phyloP scores from a whole-genome alignment of 2,329 filamentous ascomycete species.

The Capronia coronata region DNA sequence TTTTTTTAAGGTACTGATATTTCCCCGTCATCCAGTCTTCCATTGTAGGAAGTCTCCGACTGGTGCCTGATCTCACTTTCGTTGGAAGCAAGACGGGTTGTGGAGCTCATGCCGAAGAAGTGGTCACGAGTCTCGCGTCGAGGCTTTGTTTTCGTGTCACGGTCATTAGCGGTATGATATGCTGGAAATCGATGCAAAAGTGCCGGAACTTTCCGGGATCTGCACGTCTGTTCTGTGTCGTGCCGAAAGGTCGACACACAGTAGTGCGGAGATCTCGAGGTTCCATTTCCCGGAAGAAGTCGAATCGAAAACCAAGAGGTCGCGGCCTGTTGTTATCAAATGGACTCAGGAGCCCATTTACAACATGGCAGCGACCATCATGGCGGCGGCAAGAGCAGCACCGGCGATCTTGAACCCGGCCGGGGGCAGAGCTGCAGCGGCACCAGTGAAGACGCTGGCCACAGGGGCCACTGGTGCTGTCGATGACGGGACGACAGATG shows the following conservation, averaged over 20 bases:
- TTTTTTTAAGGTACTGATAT: no score
- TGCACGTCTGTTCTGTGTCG: background rate
- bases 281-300: background rate
- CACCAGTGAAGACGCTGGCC: conserved; percentile 20
- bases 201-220: background rate
- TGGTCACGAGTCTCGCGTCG: conserved; percentile 21
- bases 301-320: conserved; percentile 7
- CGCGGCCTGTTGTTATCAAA: no score
- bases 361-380: conserved; percentile 19
- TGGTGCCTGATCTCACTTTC: no score
- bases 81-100: no score
- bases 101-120: conserved; percentile 18
- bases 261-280: background rate
- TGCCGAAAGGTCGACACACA: background rate
- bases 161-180: conserved; percentile 8
- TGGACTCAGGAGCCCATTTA: conserved; percentile 8
- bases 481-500: conserved; percentile 10
- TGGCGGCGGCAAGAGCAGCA: conserved; percentile 19
- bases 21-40: no score
- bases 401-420: conserved; percentile 17
- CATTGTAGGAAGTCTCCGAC: no score
- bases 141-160: conserved; percentile 7
- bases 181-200: background rate
- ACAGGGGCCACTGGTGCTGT: conserved; percentile 15
- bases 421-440: conserved; percentile 11